Conservation (phyloP, 164 flowering plant genomes). For the Magnolia changhungtana region DNA sequence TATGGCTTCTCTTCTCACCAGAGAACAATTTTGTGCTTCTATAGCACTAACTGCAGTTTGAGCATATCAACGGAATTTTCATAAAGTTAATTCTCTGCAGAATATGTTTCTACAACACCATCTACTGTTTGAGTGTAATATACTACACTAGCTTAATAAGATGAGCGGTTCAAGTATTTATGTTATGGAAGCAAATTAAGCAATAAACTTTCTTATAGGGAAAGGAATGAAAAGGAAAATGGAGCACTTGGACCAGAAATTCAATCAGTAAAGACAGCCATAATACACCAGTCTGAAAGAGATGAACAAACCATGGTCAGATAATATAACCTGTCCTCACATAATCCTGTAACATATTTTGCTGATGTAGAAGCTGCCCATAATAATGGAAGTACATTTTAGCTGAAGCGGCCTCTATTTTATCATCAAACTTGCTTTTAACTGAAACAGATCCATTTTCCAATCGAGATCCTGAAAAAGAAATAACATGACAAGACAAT, state of each 20-base stretch:
- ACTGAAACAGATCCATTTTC: constrained; percentile 58
- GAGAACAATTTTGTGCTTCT: neutral
- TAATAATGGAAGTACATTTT: constrained; percentile 99
- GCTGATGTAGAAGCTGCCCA: constrained; percentile 94
- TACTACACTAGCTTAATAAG: neutral
- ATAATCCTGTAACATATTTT: constrained; percentile 97
- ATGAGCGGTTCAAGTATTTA: neutral
- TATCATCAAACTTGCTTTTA: constrained; percentile 85
- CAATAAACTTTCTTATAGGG: neutral
- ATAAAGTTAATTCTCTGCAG: neutral
- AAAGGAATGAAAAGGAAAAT: neutral
- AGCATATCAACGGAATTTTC: neutral
- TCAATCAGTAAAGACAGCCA: neutral
- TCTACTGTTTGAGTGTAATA: neutral
- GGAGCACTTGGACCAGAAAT: neutral
- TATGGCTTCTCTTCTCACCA: neutral
- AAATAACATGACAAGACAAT: neutral
- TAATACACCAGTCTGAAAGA: neutral
- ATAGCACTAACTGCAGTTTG: neutral
- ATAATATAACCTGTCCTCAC: constrained; percentile 90
- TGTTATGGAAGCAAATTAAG: neutral
- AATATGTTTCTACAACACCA: neutral
- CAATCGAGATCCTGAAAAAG: constrained; percentile 37
- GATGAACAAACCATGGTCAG: constrained; percentile 11
- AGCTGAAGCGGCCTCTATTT: constrained; percentile 92